Evolutionary conservation across 345 rosid species (phyloP).

Genomic region (Dipteronia dyeriana): DNA sequence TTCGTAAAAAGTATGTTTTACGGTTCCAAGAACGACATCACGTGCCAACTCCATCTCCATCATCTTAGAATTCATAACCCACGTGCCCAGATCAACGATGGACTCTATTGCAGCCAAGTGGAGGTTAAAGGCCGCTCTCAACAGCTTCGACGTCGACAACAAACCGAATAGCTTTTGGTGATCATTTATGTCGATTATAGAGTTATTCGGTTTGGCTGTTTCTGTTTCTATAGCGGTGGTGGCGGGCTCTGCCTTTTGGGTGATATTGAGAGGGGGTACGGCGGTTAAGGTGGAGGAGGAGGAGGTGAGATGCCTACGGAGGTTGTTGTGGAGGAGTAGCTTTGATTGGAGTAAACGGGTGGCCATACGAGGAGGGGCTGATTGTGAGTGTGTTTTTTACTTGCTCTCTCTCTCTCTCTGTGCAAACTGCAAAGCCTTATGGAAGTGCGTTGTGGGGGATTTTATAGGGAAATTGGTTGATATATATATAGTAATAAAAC

Average conservation of each 20-base stretch:
- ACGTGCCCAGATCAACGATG: conserved; percentile 65
- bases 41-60: conserved; percentile 47
- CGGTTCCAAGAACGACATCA: conserved; percentile 33
- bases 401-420: not conserved
- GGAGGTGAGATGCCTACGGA: conserved; percentile 47
- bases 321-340: conserved; percentile 27
- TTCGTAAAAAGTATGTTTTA: conserved; percentile 63
- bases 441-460: not conserved
- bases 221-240: not conserved
- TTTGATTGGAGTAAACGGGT: conserved; percentile 41
- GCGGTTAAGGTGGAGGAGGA: conserved; percentile 39
- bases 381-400: conserved; percentile 7
- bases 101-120: conserved; percentile 59
- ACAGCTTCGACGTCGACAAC: conserved; percentile 45
- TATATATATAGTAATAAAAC: not conserved
- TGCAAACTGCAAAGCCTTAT: no score
- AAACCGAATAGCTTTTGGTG: conserved; percentile 54
- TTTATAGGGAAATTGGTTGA: not conserved
- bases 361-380: conserved; percentile 41
- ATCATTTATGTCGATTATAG: conserved; percentile 50
- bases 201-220: not conserved
- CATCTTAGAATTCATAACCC: conserved; percentile 76
- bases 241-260: conserved; percentile 28
- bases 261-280: conserved; percentile 27
- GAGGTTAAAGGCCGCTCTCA: conserved; percentile 54